Conservation (phyloP, 768 basidiomycete species). For the Paxillus rubicundulus region DNA sequence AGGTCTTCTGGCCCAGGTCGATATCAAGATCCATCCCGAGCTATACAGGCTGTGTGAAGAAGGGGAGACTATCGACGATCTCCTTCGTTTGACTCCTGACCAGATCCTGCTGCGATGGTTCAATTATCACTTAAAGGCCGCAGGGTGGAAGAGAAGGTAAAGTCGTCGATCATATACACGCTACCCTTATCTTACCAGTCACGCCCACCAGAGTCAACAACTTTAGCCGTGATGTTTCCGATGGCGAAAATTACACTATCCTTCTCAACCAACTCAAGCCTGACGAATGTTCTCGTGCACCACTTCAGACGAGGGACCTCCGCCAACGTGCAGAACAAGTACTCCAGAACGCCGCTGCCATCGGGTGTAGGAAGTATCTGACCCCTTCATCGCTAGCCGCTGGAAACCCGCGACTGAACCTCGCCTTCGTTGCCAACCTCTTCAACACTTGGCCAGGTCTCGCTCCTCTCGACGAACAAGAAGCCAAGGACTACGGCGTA, state of each 20-base stretch:
- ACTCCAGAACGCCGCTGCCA: conserved; percentile 88
- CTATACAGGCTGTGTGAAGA: conserved; percentile 95
- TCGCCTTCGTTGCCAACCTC: conserved; percentile 96
- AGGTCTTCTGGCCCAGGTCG: conserved; percentile 90
- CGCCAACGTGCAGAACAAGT: conserved; percentile 89
- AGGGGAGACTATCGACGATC: conserved; percentile 94
- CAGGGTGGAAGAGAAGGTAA: conserved; percentile 85
- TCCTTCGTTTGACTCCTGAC: conserved; percentile 90
- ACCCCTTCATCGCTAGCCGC: conserved; percentile 87
- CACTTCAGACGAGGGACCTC: conserved; percentile 82
- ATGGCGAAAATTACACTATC: conserved; percentile 97
- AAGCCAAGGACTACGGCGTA: conserved; percentile 84
- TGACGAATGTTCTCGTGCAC: conserved; percentile 85
- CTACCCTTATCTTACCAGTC: background rate
- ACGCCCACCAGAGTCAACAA: conserved; percentile 76
- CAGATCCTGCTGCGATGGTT: conserved; percentile 99
- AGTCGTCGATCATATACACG: background rate
- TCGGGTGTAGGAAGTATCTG: conserved; percentile 95
- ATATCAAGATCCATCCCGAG: conserved; percentile 98
- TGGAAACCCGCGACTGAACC: conserved; percentile 95
- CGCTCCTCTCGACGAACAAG: conserved; percentile 90
- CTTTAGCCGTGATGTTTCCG: conserved; percentile 95
- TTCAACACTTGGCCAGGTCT: conserved; percentile 98
- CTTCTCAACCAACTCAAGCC: conserved; percentile 96
- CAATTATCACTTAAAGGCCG: conserved; percentile 96